Conservation (phyloP, 208 protist species). For the Naegleria lovaniensis region DNA sequence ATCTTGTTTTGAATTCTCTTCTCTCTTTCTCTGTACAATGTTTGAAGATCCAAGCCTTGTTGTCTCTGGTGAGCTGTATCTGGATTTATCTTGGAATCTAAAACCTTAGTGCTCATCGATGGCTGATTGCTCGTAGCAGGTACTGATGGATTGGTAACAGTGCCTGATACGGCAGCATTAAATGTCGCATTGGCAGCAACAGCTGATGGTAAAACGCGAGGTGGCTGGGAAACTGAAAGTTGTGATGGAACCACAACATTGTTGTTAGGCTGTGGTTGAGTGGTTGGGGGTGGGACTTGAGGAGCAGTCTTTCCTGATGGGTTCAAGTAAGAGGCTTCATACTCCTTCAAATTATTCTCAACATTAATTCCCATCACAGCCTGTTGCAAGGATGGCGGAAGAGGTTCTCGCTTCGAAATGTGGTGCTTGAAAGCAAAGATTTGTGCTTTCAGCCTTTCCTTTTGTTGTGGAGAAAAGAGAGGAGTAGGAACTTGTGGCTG, state of each 20-base stretch:
- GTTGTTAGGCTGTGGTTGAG: neutral
- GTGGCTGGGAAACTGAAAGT: neutral
- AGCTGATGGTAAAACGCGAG: neutral
- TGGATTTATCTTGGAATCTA: neutral
- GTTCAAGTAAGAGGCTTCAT: neutral
- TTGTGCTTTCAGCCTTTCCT: slow-evolving; percentile 22
- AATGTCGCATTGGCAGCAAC: neutral
- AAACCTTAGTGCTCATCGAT: neutral
- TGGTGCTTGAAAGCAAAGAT: slow-evolving; percentile 10
- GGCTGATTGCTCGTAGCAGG: neutral
- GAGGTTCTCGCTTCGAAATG: neutral
- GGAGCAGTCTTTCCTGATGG: neutral
- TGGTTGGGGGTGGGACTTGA: neutral
- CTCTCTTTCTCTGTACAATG: slow-evolving; percentile 5
- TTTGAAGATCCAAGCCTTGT: neutral
- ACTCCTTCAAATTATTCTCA: neutral
- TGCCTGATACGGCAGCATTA: neutral
- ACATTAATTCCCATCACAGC: neutral
- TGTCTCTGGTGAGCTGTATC: neutral
- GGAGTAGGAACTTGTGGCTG: neutral
- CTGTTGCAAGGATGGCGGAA: neutral
- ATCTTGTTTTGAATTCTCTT: slow-evolving; percentile 10
- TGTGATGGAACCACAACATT: neutral
- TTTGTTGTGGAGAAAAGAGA: slow-evolving; percentile 7
- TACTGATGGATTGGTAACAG: neutral